Conservation (phyloP, 169 alveolate genomes). For the Babesia sp. region DNA sequence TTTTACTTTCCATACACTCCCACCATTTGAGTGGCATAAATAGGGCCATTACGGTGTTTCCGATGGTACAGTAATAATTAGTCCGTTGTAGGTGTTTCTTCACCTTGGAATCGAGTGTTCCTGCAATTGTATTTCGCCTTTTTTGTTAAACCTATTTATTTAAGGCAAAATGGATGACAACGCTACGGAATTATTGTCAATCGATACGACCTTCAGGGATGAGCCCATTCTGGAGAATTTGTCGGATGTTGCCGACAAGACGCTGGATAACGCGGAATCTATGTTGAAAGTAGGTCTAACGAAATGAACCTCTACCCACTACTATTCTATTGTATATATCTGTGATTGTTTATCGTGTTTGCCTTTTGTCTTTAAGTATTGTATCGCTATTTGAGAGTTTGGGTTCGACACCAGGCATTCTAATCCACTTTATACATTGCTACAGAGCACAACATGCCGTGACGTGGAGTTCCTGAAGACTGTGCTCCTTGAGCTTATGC, state of each 20-base stretch:
- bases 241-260: slow-evolving; percentile 44
- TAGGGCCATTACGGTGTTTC: too few species aligned
- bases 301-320: background rate
- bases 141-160: background rate
- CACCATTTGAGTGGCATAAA: too few species aligned
- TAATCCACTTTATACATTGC: background rate
- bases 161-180: slow-evolving; percentile 41
- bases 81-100: background rate
- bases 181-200: slow-evolving; percentile 28
- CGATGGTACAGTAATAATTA: background rate
- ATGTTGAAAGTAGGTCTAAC: slow-evolving; percentile 30
- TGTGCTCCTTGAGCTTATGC: slow-evolving; percentile 57
- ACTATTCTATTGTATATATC: background rate
- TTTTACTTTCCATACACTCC: background rate
- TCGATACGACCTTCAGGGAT: slow-evolving; percentile 50
- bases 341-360: background rate
- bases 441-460: slow-evolving; percentile 15
- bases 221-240: slow-evolving; percentile 52
- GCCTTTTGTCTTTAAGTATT: background rate
- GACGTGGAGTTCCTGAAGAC: slow-evolving; percentile 55
- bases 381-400: background rate
- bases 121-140: background rate
- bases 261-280: slow-evolving; percentile 43
- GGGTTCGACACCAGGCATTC: background rate
- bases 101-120: background rate